Conservation (phyloP, 805 yeast species). For the Candida insectalens region DNA sequence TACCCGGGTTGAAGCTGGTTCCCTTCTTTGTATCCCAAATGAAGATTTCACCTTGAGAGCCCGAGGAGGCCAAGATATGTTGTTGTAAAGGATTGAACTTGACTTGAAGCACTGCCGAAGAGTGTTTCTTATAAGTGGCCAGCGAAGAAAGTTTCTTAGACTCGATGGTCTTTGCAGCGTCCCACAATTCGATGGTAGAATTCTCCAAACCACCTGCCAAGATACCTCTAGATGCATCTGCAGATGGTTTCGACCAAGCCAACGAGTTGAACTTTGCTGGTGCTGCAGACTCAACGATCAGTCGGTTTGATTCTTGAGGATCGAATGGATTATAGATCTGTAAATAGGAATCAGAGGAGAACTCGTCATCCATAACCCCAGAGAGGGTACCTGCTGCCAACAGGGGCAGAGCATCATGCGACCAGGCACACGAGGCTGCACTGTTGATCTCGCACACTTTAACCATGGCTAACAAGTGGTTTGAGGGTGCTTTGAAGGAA, state of each 20-base stretch:
- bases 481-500: conserved; percentile 1
- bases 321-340: conserved; percentile 69
- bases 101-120: conserved; percentile 61
- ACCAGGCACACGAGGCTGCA: conserved; percentile 97
- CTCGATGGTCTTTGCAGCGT: conserved; percentile 39
- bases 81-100: conserved; percentile 69
- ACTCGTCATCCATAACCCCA: conserved; percentile 86
- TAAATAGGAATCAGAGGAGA: conserved; percentile 67
- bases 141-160: conserved; percentile 27
- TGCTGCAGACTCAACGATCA: conserved; percentile 35
- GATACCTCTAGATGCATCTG: conserved; percentile 38
- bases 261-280: conserved; percentile 66
- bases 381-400: conserved; percentile 92
- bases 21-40: conserved; percentile 78
- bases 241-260: conserved; percentile 67
- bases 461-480: conserved; percentile 63
- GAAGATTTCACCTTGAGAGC: conserved; percentile 78
- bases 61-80: conserved; percentile 76
- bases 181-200: conserved; percentile 75
- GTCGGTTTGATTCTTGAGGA: conserved; percentile 28
- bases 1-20: conserved; percentile 58
- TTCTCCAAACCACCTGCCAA: conserved; percentile 87
- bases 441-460: conserved; percentile 74
- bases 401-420: conserved; percentile 61
- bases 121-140: conserved; percentile 49